Evolutionary conservation across 257 asterid species (phyloP).

Genomic region (Solanum dulcamara): DNA sequence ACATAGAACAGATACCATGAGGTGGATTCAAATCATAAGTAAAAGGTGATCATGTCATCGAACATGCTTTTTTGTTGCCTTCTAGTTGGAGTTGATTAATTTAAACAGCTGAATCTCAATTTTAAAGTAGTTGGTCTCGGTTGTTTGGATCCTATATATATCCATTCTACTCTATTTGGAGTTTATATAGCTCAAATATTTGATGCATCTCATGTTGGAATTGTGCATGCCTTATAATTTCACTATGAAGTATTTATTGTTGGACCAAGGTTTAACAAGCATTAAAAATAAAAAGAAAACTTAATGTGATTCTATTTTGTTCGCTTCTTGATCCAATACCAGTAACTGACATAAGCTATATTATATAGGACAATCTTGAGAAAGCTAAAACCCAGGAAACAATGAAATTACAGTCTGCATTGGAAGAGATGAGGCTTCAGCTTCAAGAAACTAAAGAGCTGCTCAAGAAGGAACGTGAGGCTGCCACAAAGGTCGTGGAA

Average conservation of each 20-base stretch:
- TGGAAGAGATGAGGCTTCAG: constrained; percentile 46
- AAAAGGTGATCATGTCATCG: background rate
- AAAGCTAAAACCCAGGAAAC: constrained; percentile 56
- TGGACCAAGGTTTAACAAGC: background rate
- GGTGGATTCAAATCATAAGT: background rate
- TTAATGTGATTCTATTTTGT: background rate
- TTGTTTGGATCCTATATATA: background rate
- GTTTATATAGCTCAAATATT: background rate
- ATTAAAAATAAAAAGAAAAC: background rate
- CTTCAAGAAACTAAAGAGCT: constrained; percentile 39
- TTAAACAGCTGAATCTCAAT: background rate
- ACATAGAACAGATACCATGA: background rate
- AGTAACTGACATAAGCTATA: background rate
- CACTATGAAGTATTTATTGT: background rate
- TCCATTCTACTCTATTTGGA: background rate
- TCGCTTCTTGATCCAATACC: background rate
- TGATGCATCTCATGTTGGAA: background rate
- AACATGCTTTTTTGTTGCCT: background rate
- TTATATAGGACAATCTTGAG: constrained; percentile 13
- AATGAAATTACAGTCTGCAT: constrained; percentile 43
- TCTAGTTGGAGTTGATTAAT: background rate
- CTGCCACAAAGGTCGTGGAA: constrained; percentile 1
- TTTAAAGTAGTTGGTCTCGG: background rate
- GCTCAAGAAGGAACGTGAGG: constrained; percentile 35
- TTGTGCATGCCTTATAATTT: background rate